Conservation (phyloP, 176 grass and related monocot genomes). For the Hyparrhenia diplandra region DNA sequence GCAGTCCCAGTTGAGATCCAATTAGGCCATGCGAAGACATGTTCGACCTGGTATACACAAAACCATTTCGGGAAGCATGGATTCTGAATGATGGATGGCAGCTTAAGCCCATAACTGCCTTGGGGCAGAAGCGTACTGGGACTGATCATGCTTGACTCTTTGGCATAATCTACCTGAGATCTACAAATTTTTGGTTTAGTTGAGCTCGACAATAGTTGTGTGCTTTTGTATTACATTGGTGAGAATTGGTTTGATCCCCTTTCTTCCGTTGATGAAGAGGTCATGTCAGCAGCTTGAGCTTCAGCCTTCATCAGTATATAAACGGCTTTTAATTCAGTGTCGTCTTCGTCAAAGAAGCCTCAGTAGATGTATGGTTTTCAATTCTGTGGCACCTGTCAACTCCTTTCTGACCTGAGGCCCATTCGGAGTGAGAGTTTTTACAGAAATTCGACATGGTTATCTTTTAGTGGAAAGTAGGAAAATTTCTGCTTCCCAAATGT, state of each 20-base stretch:
- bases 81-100: not conserved
- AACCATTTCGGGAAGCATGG: constrained; percentile 1
- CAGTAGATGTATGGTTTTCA: too few species aligned
- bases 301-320: not conserved
- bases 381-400: too few species aligned
- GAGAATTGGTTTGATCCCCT: not conserved
- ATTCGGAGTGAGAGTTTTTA: too few species aligned
- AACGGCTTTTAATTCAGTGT: too few species aligned
- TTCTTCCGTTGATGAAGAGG: not conserved
- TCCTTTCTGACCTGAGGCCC: too few species aligned
- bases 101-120: not conserved
- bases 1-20: constrained; percentile 6
- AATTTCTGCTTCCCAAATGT: too few species aligned
- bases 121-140: not conserved
- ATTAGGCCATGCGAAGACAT: not conserved
- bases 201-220: not conserved
- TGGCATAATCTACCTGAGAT: constrained; percentile 5
- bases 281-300: not conserved
- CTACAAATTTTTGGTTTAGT: not conserved
- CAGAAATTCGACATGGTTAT: too few species aligned
- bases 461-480: too few species aligned
- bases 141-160: not conserved
- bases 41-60: not conserved
- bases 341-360: too few species aligned
- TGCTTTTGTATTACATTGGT: not conserved